phyloP scores from a whole-genome alignment of 2,329 filamentous ascomycete genomes.

The Paracoccidioides lutzii region DNA sequence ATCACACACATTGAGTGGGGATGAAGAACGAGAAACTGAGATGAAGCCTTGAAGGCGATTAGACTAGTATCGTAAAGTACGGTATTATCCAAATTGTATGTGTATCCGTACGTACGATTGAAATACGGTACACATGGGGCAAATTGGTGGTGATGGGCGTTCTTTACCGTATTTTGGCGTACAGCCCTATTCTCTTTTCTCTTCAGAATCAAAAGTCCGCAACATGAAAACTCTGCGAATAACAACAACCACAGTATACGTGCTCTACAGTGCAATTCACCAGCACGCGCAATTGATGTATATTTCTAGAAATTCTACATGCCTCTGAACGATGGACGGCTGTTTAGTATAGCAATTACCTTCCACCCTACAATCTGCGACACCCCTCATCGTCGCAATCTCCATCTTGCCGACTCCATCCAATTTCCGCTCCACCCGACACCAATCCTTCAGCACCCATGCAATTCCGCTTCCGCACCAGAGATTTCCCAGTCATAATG shows the following conservation, averaged over 20 bases:
- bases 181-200: not conserved
- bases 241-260: no score
- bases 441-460: slow-evolving; percentile 11
- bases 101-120: no score
- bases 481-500: slow-evolving; percentile 26
- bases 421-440: not conserved
- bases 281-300: not conserved
- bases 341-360: not conserved
- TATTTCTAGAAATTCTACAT: not conserved
- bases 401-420: not conserved
- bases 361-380: not conserved
- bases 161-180: not conserved
- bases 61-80: not conserved
- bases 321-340: not conserved
- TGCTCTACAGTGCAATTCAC: not conserved
- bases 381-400: not conserved
- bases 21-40: not conserved
- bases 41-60: not conserved
- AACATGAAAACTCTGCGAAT: no score
- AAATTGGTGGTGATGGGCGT: not conserved
- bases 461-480: slow-evolving; percentile 19
- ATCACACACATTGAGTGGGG: slow-evolving; percentile 1
- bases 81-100: not conserved
- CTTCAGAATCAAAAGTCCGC: not conserved
- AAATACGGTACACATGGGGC: not conserved